Evolutionary conservation across 805 yeast species (phyloP), one percentile per base, ranked within the genome.

Genomic region (Candida pseudofarinosa): DNA sequence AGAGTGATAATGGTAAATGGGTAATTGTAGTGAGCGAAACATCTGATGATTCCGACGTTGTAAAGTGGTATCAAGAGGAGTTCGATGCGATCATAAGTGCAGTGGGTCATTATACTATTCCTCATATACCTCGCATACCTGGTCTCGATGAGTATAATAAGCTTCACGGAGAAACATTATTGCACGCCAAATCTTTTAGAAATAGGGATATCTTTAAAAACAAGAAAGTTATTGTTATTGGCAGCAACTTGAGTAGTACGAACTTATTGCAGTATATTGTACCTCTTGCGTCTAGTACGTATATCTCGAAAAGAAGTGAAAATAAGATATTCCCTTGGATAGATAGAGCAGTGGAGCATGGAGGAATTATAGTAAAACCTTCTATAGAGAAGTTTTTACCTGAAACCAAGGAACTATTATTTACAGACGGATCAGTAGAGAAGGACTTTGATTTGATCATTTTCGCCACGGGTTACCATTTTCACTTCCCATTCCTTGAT

Each of bases 51-150:
- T 37, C 19, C 3, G 46, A 41, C 12, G 35, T 35, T 7, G 71
- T 45, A 46, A 46, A 49, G 26, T 75, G 79, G 79, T 74, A 75
- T 46, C 56, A 51, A 19, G 76, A 76, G 41, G 56, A 55, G 28
- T 79, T 71, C 48, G 90, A 85, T 55, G 85, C 79, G 6, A 76
- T 85, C 4, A 76, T 79, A 2, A 58, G 83, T 7, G 84, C 88
- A 4, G 65, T 76, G 5, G 93, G 93, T 1, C 80, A 79, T 45
- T 82, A 74, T 56, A 76, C 81, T 37, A 65, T 74, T 19, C 91
- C 93, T 1, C 70, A 55, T 48, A 60, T 78, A 38, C 91, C 93
- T 1, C 62, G 69, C 16, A 69, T 74, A 35, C 56, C 60, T 1
- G 89, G 89, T 0, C 54, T 85, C 19, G 57, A 63, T 10, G 73